Evolutionary conservation across 257 asterid genomes (phyloP), one percentile per base, ranked within the genome.

Genomic region (Nicotiana undulata): DNA sequence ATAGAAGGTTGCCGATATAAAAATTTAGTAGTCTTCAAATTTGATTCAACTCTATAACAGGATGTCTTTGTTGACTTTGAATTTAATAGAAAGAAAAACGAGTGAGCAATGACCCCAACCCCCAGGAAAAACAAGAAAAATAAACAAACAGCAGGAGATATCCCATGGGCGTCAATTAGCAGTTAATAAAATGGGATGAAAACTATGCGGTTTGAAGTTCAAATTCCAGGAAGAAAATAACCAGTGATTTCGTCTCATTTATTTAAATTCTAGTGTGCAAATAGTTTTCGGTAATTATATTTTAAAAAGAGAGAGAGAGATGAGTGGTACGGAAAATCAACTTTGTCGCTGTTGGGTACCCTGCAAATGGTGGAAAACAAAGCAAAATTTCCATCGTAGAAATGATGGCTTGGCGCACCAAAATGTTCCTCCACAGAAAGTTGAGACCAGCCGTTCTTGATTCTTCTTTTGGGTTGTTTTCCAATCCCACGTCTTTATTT

Each of bases 321-420:
- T 17, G 11, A n/a, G 60, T 34, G 81, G 32, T 77, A 56, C 52
- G 68, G 66, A 58, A 56, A 59, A 61, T 29, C 28, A n/a, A 40
- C 22, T 22, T 29, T 12, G 10, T 76, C 22, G 76, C 28, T 67
- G 26, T 24, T 68, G 76, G 29, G 31, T 68, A 8, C 63, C 20
- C 53, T 29, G 56, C 9, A 60, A 60, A 59, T 77, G 56, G 81
- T 20, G 51, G 70, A n/a, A 58, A 77, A 77, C 51, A 58, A 77
- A 3, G 55, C 65, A 77, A 58, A 40, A 3, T 76, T 78, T 60
- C 26, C 26, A 20, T 77, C 1, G 1, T 59, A 49, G 58, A 77
- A 77, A 77, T 78, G 81, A 78, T 78, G 81, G 81, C 40, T 37
- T 37, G 40, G 61, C 44, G 26, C 81, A 34, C 72, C 74, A 59